phyloP scores from a whole-genome alignment of 1,139 yeast species.

The Pichia sp. region DNA sequence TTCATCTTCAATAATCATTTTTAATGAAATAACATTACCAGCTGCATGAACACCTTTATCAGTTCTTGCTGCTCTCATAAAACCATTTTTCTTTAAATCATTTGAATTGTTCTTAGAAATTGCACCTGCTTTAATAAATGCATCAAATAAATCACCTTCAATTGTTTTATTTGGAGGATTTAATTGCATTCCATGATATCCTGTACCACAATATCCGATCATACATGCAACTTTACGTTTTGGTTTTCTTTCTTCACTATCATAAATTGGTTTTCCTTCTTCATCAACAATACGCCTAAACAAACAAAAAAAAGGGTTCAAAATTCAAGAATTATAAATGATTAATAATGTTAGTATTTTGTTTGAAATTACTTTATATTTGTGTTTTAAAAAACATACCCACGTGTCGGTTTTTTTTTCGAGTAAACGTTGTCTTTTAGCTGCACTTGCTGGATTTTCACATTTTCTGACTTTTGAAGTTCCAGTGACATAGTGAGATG shows the following conservation, averaged over 20 bases:
- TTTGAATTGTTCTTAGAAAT: conserved; percentile 82
- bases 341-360: conserved; percentile 2
- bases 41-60: conserved; percentile 99
- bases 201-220: conserved; percentile 97
- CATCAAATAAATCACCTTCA: conserved; percentile 83
- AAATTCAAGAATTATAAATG: too few species aligned
- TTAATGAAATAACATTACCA: conserved; percentile 85
- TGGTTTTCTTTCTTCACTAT: conserved; percentile 60
- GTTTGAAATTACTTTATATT: background rate
- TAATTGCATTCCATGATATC: conserved; percentile 96
- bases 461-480: conserved; percentile 22
- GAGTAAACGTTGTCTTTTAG: conserved; percentile 33
- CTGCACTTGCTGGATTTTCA: conserved; percentile 32
- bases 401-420: conserved; percentile 42
- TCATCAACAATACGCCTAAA: conserved; percentile 45
- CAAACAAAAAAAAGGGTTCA: background rate
- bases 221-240: conserved; percentile 84
- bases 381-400: conserved; percentile 36
- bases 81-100: conserved; percentile 84
- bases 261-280: conserved; percentile 48
- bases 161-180: conserved; percentile 89
- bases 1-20: conserved; percentile 84
- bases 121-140: conserved; percentile 86
- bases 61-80: conserved; percentile 96
- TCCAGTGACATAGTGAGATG: background rate